Evolutionary conservation across 2,329 filamentous ascomycete species (phyloP).

Genomic region (Neonectria ditissima): DNA sequence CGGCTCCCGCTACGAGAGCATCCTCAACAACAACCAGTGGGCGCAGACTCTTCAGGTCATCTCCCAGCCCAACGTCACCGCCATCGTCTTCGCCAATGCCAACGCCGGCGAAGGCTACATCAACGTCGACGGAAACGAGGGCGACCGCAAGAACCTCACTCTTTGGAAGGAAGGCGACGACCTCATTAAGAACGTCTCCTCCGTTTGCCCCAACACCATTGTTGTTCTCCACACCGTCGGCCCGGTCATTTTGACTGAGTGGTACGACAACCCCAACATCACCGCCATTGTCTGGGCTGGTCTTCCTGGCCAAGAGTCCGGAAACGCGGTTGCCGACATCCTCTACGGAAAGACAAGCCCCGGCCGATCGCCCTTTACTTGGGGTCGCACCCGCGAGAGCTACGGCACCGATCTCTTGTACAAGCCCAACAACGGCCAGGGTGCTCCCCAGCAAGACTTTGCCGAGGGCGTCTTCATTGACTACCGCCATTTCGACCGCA

Average conservation of each 20-base stretch:
- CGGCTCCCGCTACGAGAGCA: constrained; percentile 70
- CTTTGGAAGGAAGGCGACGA: constrained; percentile 86
- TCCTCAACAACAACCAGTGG: constrained; percentile 74
- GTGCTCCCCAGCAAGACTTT: constrained; percentile 78
- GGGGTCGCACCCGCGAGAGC: constrained; percentile 74
- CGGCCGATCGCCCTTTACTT: constrained; percentile 83
- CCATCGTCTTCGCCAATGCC: constrained; percentile 92
- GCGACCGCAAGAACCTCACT: constrained; percentile 93
- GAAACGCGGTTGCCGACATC: constrained; percentile 83
- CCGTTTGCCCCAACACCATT: constrained; percentile 86
- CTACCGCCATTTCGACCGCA: constrained; percentile 73
- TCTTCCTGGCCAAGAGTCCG: constrained; percentile 85
- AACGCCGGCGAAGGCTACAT: constrained; percentile 91
- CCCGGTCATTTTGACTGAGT: constrained; percentile 80
- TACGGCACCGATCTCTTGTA: constrained; percentile 78
- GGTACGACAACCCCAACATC: constrained; percentile 80
- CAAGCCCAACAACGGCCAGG: constrained; percentile 74
- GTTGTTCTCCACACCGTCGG: constrained; percentile 91
- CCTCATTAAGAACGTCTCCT: constrained; percentile 83
- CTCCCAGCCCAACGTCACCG: constrained; percentile 71
- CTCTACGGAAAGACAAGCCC: constrained; percentile 86
- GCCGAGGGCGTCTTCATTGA: constrained; percentile 85
- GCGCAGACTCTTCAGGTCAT: constrained; percentile 71
- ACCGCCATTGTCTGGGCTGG: constrained; percentile 88
- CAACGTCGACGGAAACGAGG: constrained; percentile 81